Percentiles rank a stretch among this genome's conserved stretches.
These are phyloP conservation scores for Erucastrum elatum DNA, from an alignment of 345 rosid genomes.

Conservation along the genomic window DNA sequence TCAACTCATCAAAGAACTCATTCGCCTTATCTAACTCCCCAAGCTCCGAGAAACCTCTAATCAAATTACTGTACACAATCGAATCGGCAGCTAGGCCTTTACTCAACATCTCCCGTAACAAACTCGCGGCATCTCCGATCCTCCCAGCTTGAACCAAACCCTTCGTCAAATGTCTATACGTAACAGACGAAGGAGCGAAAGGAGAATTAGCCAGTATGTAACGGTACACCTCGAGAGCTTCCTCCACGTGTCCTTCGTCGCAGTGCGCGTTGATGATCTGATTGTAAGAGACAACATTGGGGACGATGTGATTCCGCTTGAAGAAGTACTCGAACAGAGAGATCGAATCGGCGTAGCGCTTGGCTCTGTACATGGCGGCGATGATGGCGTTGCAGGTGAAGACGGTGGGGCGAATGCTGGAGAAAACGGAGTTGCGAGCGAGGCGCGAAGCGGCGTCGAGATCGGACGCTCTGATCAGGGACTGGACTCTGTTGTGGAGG, in stretches of 20 bases:
- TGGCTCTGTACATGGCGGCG: constrained; percentile 88
- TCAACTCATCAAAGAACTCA: constrained; percentile 85
- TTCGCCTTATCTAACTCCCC: constrained; percentile 82
- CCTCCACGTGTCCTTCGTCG: constrained; percentile 79
- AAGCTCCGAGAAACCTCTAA: constrained; percentile 70
- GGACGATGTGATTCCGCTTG: constrained; percentile 71
- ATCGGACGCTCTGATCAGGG: constrained; percentile 88
- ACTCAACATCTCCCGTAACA: constrained; percentile 80
- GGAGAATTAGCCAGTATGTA: constrained; percentile 74
- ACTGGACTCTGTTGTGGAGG: constrained; percentile 90
- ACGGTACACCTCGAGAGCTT: constrained; percentile 63
- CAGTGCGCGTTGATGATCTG: constrained; percentile 85
- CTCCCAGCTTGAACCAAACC: constrained; percentile 82
- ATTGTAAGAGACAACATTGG: constrained; percentile 94
- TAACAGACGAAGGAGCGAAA: constrained; percentile 75
- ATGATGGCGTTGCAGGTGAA: constrained; percentile 97
- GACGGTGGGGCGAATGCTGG: constrained; percentile 79
- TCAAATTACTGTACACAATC: constrained; percentile 71
- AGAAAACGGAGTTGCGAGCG: constrained; percentile 76
- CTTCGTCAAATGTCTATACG: constrained; percentile 89
- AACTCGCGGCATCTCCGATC: constrained; percentile 73
- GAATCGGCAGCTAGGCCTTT: constrained; percentile 96
- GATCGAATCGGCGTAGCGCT: constrained; percentile 75
- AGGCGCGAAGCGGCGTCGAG: constrained; percentile 84
- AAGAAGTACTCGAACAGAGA: constrained; percentile 78